These are phyloP conservation scores for Fulvia fulva DNA, from an alignment of 2,329 filamentous ascomycete species.

Conservation along the genomic window DNA sequence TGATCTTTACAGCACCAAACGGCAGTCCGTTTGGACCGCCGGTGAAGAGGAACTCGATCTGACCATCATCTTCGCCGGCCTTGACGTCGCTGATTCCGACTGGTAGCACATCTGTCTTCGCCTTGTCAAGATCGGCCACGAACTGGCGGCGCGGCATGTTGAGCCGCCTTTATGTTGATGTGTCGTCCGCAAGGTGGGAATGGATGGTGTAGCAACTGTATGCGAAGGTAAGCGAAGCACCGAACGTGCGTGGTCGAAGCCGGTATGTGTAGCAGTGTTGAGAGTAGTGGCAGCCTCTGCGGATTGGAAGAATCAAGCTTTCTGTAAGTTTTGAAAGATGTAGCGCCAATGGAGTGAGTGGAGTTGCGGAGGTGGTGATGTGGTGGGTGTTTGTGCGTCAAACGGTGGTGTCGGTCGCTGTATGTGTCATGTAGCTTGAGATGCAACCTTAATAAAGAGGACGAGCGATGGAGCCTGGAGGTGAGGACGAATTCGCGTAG, in stretches of 20 bases:
- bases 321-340: neutral
- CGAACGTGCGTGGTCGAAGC: neutral
- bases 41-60: slow-evolving; percentile 60
- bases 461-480: neutral
- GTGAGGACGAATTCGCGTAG: neutral
- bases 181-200: neutral
- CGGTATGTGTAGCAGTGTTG: neutral
- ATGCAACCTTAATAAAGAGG: neutral
- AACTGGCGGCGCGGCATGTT: slow-evolving; percentile 66
- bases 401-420: neutral
- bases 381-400: neutral
- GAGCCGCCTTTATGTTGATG: neutral
- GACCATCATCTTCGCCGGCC: slow-evolving; percentile 66
- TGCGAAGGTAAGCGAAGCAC: neutral
- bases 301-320: neutral
- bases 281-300: neutral
- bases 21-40: slow-evolving; percentile 14
- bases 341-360: neutral
- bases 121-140: slow-evolving; percentile 53
- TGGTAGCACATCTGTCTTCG: slow-evolving; percentile 37
- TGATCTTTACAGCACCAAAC: slow-evolving; percentile 33
- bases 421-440: neutral
- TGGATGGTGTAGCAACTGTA: neutral
- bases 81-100: slow-evolving; percentile 53
- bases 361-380: neutral